Conservation (phyloP, 768 basidiomycete species). For the Paxillus ammoniavirescens region DNA sequence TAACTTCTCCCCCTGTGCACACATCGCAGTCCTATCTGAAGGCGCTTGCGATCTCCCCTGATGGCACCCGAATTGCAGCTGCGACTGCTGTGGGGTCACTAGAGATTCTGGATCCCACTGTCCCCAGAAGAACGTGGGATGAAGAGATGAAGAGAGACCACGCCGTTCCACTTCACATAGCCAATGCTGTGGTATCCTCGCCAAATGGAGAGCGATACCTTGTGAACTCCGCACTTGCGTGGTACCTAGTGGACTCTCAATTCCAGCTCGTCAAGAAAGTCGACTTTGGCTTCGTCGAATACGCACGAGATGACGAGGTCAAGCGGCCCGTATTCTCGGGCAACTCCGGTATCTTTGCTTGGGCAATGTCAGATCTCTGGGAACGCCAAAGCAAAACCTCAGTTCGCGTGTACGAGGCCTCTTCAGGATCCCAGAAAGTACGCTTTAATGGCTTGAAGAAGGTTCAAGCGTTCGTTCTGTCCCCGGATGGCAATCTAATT, state of each 20-base stretch:
- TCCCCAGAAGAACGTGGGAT: constrained; percentile 7
- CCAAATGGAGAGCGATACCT: constrained; percentile 11
- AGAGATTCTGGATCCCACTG: constrained; percentile 8
- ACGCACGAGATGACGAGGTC: background rate
- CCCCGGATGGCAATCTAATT: constrained; percentile 1
- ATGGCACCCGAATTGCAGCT: constrained; percentile 15
- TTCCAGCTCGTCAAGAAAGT: constrained; percentile 5
- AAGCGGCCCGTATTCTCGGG: constrained; percentile 5
- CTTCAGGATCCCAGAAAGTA: background rate
- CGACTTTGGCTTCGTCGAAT: constrained; percentile 3
- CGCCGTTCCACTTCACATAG: background rate
- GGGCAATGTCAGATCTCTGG: constrained; percentile 1
- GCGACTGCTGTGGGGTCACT: constrained; percentile 2
- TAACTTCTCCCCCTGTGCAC: background rate
- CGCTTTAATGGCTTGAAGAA: constrained; percentile 6
- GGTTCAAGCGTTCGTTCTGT: constrained; percentile 3
- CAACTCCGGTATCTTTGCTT: constrained; percentile 8
- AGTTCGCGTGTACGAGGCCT: constrained; percentile 6
- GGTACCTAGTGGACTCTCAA: constrained; percentile 3
- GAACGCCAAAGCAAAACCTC: background rate
- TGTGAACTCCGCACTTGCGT: background rate
- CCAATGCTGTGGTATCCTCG: background rate
- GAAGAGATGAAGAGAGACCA: background rate
- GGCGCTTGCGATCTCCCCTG: constrained; percentile 15
- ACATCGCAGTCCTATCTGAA: background rate